phyloP scores from a whole-genome alignment of 78 protist species.

The Bodo saltans region DNA sequence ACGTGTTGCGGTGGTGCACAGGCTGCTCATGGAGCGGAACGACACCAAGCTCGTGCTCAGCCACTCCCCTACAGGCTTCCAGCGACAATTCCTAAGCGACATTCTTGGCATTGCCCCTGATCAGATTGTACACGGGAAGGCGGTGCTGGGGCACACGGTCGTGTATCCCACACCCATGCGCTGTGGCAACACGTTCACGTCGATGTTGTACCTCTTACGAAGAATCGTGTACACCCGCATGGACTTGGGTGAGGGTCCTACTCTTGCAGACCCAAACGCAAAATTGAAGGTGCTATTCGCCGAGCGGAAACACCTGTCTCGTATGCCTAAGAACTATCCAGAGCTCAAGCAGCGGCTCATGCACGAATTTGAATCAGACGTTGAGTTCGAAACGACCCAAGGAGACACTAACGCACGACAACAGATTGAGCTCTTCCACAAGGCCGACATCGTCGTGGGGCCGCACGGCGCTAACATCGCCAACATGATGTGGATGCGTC shows the following conservation, averaged over 20 bases:
- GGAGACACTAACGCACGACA: not conserved
- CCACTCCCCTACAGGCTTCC: not conserved
- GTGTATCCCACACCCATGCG: not conserved
- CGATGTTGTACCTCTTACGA: not conserved
- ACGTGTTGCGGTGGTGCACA: not conserved
- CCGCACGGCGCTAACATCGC: constrained; percentile 22
- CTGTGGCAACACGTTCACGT: constrained; percentile 2
- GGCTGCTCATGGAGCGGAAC: not conserved
- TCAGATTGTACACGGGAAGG: not conserved
- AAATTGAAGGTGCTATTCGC: not conserved
- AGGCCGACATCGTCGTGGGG: constrained; percentile 5
- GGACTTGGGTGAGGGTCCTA: not conserved
- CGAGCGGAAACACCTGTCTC: not conserved
- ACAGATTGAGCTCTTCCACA: not conserved
- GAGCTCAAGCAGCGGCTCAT: not conserved
- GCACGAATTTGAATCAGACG: not conserved
- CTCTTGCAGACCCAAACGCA: not conserved
- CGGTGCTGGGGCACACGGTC: not conserved
- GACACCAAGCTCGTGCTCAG: not conserved
- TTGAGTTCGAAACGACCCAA: not conserved
- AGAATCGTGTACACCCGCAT: not conserved
- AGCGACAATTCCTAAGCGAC: not conserved
- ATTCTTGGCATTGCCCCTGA: not conserved
- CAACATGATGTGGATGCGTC: constrained; percentile 6
- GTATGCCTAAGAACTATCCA: not conserved